Conservation (phyloP, 2,329 filamentous ascomycete genomes). For the Raffaelea deltoideospora region DNA sequence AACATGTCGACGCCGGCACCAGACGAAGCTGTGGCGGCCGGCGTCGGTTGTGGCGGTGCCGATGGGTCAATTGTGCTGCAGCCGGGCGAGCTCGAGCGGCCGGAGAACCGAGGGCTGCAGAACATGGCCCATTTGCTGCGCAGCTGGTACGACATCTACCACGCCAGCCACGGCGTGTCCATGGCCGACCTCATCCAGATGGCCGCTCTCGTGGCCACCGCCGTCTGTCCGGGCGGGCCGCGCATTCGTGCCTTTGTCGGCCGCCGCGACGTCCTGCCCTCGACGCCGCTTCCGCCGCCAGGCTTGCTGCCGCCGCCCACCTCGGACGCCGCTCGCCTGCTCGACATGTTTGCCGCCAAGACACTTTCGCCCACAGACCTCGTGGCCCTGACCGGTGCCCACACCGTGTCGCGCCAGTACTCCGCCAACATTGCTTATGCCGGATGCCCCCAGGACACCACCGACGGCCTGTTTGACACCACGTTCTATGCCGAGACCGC, state of each 20-base stretch:
- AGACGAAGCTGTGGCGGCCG: neutral
- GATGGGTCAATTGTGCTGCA: conserved; percentile 29
- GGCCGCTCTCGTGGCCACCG: conserved; percentile 28
- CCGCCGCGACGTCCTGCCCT: conserved; percentile 23
- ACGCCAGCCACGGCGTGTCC: conserved; percentile 20
- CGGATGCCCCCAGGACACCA: conserved; percentile 28
- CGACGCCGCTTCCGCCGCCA: conserved; percentile 19
- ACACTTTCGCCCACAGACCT: conserved; percentile 33
- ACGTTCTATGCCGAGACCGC: conserved; percentile 29
- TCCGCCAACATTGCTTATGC: conserved; percentile 24
- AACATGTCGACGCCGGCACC: conserved; percentile 9
- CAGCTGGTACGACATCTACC: conserved; percentile 22
- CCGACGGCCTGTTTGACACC: conserved; percentile 33
- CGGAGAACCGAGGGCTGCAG: conserved; percentile 30
- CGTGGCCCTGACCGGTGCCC: conserved; percentile 38
- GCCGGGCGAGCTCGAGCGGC: conserved; percentile 20
- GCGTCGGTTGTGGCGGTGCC: conserved; percentile 18
- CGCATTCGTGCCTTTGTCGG: conserved; percentile 33
- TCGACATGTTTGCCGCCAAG: conserved; percentile 32
- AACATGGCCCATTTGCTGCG: conserved; percentile 22
- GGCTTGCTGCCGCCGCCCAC: conserved; percentile 28
- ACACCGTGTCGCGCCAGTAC: conserved; percentile 31
- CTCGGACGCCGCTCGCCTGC: conserved; percentile 23
- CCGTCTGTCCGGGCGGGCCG: conserved; percentile 36
- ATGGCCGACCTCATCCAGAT: conserved; percentile 41